Base-by-base conservation (phyloP, 2,329 filamentous ascomycete species). In the Xylaria arbuscula region DNA sequence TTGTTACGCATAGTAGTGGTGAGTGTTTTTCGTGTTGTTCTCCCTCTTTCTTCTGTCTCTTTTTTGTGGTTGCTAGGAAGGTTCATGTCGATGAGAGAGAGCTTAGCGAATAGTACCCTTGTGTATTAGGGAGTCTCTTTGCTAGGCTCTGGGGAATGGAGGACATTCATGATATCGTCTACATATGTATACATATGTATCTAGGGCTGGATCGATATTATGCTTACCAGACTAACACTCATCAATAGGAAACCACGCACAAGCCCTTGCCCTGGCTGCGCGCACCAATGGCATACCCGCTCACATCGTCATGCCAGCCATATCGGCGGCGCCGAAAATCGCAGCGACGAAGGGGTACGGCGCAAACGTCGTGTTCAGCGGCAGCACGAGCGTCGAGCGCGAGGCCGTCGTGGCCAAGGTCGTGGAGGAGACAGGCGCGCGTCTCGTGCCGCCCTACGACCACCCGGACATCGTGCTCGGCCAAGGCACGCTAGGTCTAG, bases 1-100 rank as follows among this genome's bases (percentile, higher is more conserved):
- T 98, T 8, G 90, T 94, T 11, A 98, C 95, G 73, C 94, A 98
- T 82, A 96, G 92, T 78, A 94, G 91, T 78, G 94, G 93, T 95
- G 81, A 72, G 77, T 28, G 28, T 28, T 5, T 78, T 67, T 64
- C 9, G 22, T 61, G 17, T 66, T 53, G 63, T 42, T 28, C 55
- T 15, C 19, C 9, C 54, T 3, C 8, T 17, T 17, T 32, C 15
- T 45, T 45, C 13, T n/a, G 11, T 48, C 0, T 5, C 6, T n/a
- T 1, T 13, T 53, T 9, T 47, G 28, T 57, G 3, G 48, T 50
- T 11, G 10, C 10, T 7, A 54, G 3, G 10, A 42, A 9, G 42
- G 19, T 19, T 8, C 5, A 19, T 19, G 7, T 6, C 4, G 4
- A 45, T 45, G 17, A 34, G 10, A 10, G 11, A 42, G 28, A 3